Percentiles rank a stretch among this genome's conserved stretches.
Conservation (phyloP, 768 basidiomycete species). For the Candolleomyces aberdarensis region DNA sequence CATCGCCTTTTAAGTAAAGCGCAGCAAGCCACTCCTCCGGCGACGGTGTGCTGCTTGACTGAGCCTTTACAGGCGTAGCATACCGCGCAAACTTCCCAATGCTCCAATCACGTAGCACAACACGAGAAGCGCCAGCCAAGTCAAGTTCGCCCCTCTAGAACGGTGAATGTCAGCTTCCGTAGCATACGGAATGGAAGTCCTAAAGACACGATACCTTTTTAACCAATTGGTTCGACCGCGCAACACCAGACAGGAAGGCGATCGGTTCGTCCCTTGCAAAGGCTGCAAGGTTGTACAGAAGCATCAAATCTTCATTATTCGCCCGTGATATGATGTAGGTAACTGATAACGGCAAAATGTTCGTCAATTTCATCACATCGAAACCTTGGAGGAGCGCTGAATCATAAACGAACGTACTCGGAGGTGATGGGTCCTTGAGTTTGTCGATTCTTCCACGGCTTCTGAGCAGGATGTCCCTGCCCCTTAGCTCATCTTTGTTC, state of each 20-base stretch:
- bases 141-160: conserved; percentile 69
- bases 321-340: conserved; percentile 65
- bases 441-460: conserved; percentile 81
- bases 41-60: conserved; percentile 4
- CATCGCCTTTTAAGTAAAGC: conserved; percentile 43
- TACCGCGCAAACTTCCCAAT: conserved; percentile 72
- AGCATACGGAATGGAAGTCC: conserved; percentile 1
- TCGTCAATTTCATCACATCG: conserved; percentile 6
- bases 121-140: conserved; percentile 68
- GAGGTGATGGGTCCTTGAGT: conserved; percentile 73
- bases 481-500: conserved; percentile 37
- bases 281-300: conserved; percentile 81
- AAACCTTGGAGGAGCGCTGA: not conserved
- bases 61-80: conserved; percentile 37
- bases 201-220: conserved; percentile 57
- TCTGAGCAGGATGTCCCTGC: conserved; percentile 75
- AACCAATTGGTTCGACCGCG: conserved; percentile 69
- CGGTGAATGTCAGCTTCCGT: not conserved
- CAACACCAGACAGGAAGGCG: conserved; percentile 75
- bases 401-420: conserved; percentile 46
- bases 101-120: conserved; percentile 84
- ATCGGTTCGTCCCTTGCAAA: conserved; percentile 65
- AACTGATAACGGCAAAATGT: conserved; percentile 37
- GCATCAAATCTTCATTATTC: conserved; percentile 80
- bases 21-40: conserved; percentile 17